phyloP scores from a whole-genome alignment of 768 basidiomycete genomes.

The Trametes gibbosa region DNA sequence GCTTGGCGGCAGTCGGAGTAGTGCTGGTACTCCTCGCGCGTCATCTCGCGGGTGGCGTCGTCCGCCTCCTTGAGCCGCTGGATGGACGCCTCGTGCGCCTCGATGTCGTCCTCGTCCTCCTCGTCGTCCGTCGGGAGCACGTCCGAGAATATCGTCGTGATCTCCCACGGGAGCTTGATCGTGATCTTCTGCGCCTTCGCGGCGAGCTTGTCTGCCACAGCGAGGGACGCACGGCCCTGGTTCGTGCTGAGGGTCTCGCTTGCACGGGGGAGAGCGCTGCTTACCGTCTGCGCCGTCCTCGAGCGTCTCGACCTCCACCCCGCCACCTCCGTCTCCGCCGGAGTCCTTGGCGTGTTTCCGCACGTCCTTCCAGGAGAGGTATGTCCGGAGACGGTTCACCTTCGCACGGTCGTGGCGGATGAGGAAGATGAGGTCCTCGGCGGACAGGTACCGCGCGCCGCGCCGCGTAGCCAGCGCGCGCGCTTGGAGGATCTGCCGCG shows the following conservation, averaged over 20 bases:
- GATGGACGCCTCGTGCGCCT: constrained; percentile 93
- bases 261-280: constrained; percentile 17
- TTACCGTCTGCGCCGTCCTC: constrained; percentile 83
- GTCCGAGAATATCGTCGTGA: constrained; percentile 88
- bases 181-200: constrained; percentile 90
- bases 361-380: constrained; percentile 96
- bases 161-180: constrained; percentile 96
- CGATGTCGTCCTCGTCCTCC: constrained; percentile 94
- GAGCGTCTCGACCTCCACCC: constrained; percentile 76
- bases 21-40: constrained; percentile 93
- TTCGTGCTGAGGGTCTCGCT: not conserved
- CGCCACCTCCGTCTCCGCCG: constrained; percentile 76
- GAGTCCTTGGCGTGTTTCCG: constrained; percentile 93
- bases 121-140: constrained; percentile 91
- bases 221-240: not conserved
- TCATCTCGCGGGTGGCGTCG: constrained; percentile 93
- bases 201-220: constrained; percentile 72
- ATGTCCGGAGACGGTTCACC: constrained; percentile 89
- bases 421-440: constrained; percentile 95
- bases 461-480: constrained; percentile 79
- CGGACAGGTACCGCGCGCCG: constrained; percentile 80
- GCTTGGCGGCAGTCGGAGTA: constrained; percentile 97
- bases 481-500: constrained; percentile 81
- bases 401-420: constrained; percentile 93
- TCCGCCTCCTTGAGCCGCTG: constrained; percentile 91